These are phyloP conservation scores for Kodamaea neixiangensis DNA, from an alignment of 805 yeast genomes.

Conservation along the genomic window DNA sequence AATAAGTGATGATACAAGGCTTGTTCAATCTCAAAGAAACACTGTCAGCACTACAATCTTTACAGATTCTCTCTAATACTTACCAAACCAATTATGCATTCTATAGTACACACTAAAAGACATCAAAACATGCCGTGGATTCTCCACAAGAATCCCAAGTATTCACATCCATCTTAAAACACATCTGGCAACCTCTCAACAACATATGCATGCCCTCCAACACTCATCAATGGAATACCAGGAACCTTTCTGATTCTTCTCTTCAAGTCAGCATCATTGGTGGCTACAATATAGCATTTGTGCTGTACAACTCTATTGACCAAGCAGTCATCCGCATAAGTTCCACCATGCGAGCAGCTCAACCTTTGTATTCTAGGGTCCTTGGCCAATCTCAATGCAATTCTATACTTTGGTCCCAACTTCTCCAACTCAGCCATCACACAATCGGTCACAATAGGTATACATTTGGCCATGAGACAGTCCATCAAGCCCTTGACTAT, in stretches of 20 bases:
- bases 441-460: constrained; percentile 94
- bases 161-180: too few relatives aligned
- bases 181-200: constrained; percentile 95
- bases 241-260: constrained; percentile 94
- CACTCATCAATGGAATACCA: constrained; percentile 96
- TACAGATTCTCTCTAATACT: too few relatives aligned
- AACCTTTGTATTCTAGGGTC: constrained; percentile 90
- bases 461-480: constrained; percentile 88
- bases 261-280: constrained; percentile 96
- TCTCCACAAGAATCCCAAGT: too few relatives aligned
- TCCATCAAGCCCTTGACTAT: constrained; percentile 98
- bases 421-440: constrained; percentile 98
- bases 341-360: constrained; percentile 90
- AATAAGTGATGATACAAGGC: too few relatives aligned
- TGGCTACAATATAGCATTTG: constrained; percentile 95
- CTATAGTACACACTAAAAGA: not conserved
- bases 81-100: constrained; percentile 2
- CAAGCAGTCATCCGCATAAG: constrained; percentile 97
- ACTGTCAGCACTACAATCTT: too few relatives aligned
- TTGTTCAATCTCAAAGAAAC: too few relatives aligned
- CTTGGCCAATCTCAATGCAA: constrained; percentile 87
- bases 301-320: constrained; percentile 93
- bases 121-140: too few relatives aligned
- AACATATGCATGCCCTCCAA: constrained; percentile 89
- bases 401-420: constrained; percentile 90